Conservation (phyloP, 495 filamentous ascomycete species). For the Cudoniella acicularis region DNA sequence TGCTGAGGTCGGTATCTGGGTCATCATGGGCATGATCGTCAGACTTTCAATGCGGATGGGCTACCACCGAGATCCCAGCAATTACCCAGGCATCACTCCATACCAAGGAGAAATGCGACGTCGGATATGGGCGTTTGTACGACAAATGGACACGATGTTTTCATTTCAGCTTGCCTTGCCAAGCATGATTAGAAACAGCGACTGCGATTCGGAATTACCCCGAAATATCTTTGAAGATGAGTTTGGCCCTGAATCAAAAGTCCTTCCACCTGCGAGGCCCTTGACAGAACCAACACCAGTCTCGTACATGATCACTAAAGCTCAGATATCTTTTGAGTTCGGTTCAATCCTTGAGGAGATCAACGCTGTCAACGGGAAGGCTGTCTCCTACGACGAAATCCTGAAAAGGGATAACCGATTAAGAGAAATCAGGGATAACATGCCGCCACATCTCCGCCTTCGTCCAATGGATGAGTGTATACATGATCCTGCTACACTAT, state of each 20-base stretch:
- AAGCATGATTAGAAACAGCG: constrained; percentile 76
- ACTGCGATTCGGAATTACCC: constrained; percentile 83
- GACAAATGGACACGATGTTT: constrained; percentile 77
- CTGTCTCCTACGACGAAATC: constrained; percentile 72
- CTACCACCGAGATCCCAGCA: constrained; percentile 86
- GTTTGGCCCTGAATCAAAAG: constrained; percentile 72
- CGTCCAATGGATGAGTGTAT: constrained; percentile 67
- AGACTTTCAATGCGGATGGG: constrained; percentile 92
- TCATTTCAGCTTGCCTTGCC: constrained; percentile 90
- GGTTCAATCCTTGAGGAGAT: constrained; percentile 50
- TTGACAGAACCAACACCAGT: constrained; percentile 77
- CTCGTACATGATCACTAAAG: constrained; percentile 81
- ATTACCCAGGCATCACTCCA: constrained; percentile 76
- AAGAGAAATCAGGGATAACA: constrained; percentile 58
- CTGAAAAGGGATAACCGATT: constrained; percentile 71
- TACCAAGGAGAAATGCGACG: constrained; percentile 92
- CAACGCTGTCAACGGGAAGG: constrained; percentile 40
- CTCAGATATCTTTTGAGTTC: constrained; percentile 40
- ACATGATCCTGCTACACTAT: constrained; percentile 68
- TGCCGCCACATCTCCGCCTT: constrained; percentile 68
- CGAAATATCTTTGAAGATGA: constrained; percentile 94
- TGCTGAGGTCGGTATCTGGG: constrained; percentile 76
- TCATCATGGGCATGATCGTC: constrained; percentile 75
- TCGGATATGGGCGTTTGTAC: constrained; percentile 82
- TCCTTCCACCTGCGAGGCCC: constrained; percentile 71